A percentile compares a stretch with the other conserved stretches of the same genome.
Evolutionary conservation across 169 alveolate species (phyloP).

Genomic region (Neospora caninum): DNA sequence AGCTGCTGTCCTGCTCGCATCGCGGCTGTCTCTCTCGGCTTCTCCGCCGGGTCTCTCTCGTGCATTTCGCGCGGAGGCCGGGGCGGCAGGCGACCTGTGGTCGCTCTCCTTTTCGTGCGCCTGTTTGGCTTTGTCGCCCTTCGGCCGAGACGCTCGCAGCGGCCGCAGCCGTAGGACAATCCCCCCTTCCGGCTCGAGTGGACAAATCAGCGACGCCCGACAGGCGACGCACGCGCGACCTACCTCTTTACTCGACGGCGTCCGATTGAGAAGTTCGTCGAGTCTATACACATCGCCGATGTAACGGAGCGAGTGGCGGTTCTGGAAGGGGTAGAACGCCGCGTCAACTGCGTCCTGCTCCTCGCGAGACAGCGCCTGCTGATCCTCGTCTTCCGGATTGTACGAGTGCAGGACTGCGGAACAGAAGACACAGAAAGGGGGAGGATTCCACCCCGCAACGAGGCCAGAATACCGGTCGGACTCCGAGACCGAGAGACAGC

Average conservation of each 20-base stretch:
- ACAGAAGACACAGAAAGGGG: not conserved
- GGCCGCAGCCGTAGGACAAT: not conserved
- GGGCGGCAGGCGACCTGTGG: no score
- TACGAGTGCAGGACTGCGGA: slow-evolving; percentile 17
- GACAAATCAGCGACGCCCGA: slow-evolving; percentile 27
- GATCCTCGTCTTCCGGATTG: not conserved
- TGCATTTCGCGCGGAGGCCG: no score
- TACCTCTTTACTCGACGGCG: not conserved
- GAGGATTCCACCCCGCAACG: not conserved
- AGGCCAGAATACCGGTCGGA: not conserved
- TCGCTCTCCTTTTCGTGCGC: no score
- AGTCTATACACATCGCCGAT: not conserved
- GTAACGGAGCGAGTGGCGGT: not conserved
- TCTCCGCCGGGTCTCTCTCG: no score
- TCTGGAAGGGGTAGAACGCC: not conserved
- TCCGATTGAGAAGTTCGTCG: not conserved
- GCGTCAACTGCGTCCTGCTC: not conserved
- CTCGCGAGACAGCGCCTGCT: not conserved
- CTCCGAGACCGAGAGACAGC: no score
- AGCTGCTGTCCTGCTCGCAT: no score
- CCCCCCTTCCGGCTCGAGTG: slow-evolving; percentile 20
- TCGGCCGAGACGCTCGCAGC: not conserved
- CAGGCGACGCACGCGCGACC: not conserved
- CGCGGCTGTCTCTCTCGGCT: no score
- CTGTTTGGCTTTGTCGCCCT: not conserved